A percentile compares a stretch with the other conserved stretches of the same genome.
phyloP scores from a whole-genome alignment of 1,284 basidiomycete genomes.

The Trichosporon coremiiforme region DNA sequence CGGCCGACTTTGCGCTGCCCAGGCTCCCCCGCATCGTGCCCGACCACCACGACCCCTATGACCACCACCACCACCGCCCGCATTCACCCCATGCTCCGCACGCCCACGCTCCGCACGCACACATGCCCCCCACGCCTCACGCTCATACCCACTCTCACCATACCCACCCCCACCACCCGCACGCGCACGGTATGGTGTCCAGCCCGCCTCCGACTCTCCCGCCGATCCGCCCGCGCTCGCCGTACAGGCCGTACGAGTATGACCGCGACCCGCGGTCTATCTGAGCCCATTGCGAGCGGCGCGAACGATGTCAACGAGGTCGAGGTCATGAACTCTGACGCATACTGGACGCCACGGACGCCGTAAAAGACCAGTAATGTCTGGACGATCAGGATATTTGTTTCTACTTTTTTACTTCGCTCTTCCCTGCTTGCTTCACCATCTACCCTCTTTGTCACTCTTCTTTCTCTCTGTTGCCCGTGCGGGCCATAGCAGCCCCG shows the following conservation, averaged over 20 bases:
- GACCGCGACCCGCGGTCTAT: conserved; percentile 26
- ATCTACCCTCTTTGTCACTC: neutral
- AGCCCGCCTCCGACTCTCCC: conserved; percentile 28
- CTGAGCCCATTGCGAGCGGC: neutral
- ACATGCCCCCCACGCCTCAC: too few relatives aligned
- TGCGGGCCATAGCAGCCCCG: too few relatives aligned
- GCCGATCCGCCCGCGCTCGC: conserved; percentile 29
- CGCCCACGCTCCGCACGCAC: conserved; percentile 11
- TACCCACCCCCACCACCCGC: neutral
- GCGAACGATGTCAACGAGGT: too few relatives aligned
- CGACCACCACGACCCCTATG: conserved; percentile 8
- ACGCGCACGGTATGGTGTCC: neutral
- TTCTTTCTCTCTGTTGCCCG: neutral
- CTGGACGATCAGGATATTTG: conserved; percentile 1
- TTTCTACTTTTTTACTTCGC: neutral
- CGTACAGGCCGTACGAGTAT: conserved; percentile 23
- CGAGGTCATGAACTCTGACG: neutral
- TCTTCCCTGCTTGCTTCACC: neutral
- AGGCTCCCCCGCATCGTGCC: conserved; percentile 28
- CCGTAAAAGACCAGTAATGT: neutral
- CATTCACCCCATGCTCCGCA: conserved; percentile 17
- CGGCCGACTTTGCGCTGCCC: conserved; percentile 22
- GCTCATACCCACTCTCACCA: conserved; percentile 18
- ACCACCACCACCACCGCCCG: conserved; percentile 17
- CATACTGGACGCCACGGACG: neutral